Conservation (phyloP, 371 early-diverging fungal genomes). For the Lichtheimia ornata region DNA sequence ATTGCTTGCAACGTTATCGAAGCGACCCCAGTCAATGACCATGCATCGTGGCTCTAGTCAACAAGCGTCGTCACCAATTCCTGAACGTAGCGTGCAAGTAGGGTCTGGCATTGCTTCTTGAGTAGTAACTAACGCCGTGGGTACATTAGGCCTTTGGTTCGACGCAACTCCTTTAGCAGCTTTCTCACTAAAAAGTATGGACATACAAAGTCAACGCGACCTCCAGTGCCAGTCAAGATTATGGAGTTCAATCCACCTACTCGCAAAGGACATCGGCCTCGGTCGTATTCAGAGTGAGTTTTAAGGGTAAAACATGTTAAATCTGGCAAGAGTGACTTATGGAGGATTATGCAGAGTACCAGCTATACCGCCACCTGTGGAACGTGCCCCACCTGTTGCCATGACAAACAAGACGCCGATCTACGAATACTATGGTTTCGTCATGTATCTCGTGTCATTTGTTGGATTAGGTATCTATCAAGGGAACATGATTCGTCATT, state of each 20-base stretch:
- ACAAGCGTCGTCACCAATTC: constrained; percentile 10
- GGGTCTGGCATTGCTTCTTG: not conserved
- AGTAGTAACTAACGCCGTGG: not conserved
- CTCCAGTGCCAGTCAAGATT: not conserved
- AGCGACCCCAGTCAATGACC: constrained; percentile 5
- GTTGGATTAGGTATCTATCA: constrained; percentile 59
- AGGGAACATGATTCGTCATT: not conserved
- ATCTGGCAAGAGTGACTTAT: not conserved
- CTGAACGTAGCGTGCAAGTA: not conserved
- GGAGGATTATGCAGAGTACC: constrained; percentile 25
- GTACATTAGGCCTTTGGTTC: constrained; percentile 17
- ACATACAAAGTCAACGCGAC: not conserved
- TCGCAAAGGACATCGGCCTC: constrained; percentile 39
- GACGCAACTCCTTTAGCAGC: constrained; percentile 51
- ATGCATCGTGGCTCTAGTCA: constrained; percentile 27
- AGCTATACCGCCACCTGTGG: constrained; percentile 28
- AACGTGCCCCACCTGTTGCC: constrained; percentile 51
- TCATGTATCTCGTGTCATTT: constrained; percentile 79
- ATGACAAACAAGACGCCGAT: constrained; percentile 70
- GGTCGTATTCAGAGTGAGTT: constrained; percentile 52
- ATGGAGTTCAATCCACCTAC: not conserved
- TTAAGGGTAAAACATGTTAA: not conserved
- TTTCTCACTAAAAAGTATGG: constrained; percentile 36
- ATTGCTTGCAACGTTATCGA: constrained; percentile 21
- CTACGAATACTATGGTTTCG: constrained; percentile 86